Base-by-base conservation (phyloP, 2,329 filamentous ascomycete genomes). In the Fonsecaea monophora region DNA sequence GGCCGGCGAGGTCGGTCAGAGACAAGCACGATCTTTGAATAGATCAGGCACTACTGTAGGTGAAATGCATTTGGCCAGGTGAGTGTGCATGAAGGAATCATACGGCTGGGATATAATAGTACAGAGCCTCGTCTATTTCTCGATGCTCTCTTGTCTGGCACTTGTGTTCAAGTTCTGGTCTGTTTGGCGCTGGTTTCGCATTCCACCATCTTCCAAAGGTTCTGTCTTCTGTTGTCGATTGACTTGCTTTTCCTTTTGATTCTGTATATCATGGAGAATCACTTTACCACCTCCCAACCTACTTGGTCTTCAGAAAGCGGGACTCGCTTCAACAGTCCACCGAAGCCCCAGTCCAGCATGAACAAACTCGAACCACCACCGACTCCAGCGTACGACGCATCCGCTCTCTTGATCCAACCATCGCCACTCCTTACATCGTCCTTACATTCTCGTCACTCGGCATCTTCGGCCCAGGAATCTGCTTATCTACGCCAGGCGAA, bases 381-480 rank as follows among this genome's bases (percentile, higher is more conserved):
- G 13, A 62, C 63, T 12, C 64, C 57, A 7, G 40, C 63, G 25
- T 63, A 65, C 34, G 55, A 68, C 30, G 67, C 68, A 13, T 68
- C 69, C 63, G 66, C 64, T 25, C 45, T 68, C 37, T 58, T 56
- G n/a, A 60, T 61, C 13, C 60, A 59, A 40, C 64, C 56, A 18
- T 68, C 64, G 38, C 72, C 66, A 35, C 68, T 70, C 15, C 30
- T 68, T 61, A 72, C 67, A 25, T 72, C 70, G 32, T 70, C 68
- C 30, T 60, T 71, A 7, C 62, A 71, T 59, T 67, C 66, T 5
- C 71, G 70, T 48, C 56, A 72, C 42, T 70, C 72, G 45, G 70
- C 72, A 6, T 67, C 64, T 12, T 66, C 72, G 1, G 59, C 62
- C 6, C 65, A 70, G 50, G 70, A 72, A 50, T 70, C 69, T 10